Conservation (phyloP, 2,329 filamentous ascomycete genomes). For the Sporothrix phasma region DNA sequence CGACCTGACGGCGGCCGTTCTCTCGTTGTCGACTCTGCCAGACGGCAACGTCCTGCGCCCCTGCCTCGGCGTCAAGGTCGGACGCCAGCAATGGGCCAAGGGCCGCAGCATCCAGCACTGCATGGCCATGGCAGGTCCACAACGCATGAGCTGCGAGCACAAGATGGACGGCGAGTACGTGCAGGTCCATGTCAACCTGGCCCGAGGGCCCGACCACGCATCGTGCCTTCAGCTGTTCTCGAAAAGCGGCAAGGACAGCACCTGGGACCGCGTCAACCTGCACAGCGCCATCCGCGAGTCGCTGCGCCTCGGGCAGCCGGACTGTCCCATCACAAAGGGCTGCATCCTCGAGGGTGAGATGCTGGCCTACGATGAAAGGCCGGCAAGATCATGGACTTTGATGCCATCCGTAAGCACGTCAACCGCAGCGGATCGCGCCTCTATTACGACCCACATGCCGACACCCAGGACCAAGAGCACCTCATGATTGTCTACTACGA, state of each 20-base stretch:
- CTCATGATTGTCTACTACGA: conserved; percentile 56
- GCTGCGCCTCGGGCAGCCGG: conserved; percentile 47
- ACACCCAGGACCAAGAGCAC: conserved; percentile 35
- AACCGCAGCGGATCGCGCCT: conserved; percentile 49
- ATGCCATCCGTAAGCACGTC: conserved; percentile 75
- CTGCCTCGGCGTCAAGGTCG: conserved; percentile 51
- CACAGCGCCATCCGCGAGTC: conserved; percentile 55
- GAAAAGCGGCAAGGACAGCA: conserved; percentile 87
- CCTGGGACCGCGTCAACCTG: conserved; percentile 53
- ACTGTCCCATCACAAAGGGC: conserved; percentile 49
- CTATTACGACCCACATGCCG: background rate
- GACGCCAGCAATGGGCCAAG: conserved; percentile 54
- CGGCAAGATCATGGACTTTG: conserved; percentile 59
- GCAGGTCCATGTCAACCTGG: conserved; percentile 71
- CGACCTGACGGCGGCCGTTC: conserved; percentile 48
- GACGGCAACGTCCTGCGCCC: conserved; percentile 36
- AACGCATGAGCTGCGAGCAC: conserved; percentile 61
- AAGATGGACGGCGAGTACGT: conserved; percentile 89
- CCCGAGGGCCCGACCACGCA: conserved; percentile 31
- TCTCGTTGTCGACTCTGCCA: background rate
- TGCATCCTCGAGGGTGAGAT: conserved; percentile 82
- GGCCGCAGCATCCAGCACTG: conserved; percentile 66
- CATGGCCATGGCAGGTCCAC: conserved; percentile 46
- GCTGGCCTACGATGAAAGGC: conserved; percentile 61
- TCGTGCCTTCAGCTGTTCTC: conserved; percentile 69